Evolutionary conservation across 768 basidiomycete species (phyloP), one percentile per base, ranked within the genome.

Genomic region (Hirschioporus abietinus): DNA sequence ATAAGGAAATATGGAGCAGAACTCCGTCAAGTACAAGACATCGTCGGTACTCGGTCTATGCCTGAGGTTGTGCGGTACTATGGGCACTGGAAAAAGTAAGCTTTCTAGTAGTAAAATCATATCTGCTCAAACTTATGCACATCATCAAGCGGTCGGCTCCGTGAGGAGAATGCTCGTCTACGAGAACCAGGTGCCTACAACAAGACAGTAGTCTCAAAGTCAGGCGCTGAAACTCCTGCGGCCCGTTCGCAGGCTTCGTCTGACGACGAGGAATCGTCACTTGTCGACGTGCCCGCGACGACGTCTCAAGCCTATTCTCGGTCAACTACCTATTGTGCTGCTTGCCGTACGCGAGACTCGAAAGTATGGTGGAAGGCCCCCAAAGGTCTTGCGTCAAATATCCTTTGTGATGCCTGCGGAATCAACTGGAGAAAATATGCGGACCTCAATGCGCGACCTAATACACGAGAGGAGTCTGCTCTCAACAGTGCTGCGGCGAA

Each of bases 361-460:
- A 82, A 82, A 42, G 78, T 77, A 1, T 97, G 95, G 95, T 97
- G 93, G 93, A 92, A 91, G 74, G 93, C 94, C 17, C 95, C 95
- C 1, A 92, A 92, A 73, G 91, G 90, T 24, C 83, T 96, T n/a
- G 76, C 82, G 0, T 90, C 90, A 1, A 83, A 82, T 67, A 84
- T 94, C 52, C 86, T 96, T 64, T 97, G 95, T 74, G 92, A 96
- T 60, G 82, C 76, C 30, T 97, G 95, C 72, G 95, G 95, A 15
- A 84, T 87, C 60, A 91, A 90, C 69, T 97, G 93, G 90, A 83
- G 95, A 71, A 97, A 96, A 77, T 97, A 97, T 74, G 95, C 93
- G 0, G 94, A 96, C 70, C 80, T 95, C 63, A 92, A 89, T 70
- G 88, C 91, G 26, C 82, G 91, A 58, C 88, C 88, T 9, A 52